These are phyloP conservation scores for Coemansia sp. DNA, from an alignment of 192 early-diverging fungal species.

Conservation along the genomic window DNA sequence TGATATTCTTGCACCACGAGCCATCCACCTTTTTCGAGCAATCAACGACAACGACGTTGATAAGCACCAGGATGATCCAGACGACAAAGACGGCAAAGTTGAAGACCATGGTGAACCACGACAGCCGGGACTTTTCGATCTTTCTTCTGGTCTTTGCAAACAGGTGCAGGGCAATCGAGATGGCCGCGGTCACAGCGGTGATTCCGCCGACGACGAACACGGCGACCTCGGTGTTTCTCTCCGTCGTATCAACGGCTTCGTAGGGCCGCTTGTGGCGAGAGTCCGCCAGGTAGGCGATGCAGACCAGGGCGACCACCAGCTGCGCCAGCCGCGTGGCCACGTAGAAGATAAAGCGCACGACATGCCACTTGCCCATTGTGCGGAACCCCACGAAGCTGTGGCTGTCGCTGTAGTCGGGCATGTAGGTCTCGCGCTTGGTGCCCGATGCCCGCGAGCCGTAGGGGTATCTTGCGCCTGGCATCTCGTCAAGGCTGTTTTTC, in stretches of 20 bases:
- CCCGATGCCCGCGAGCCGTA: not conserved
- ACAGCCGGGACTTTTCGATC: conserved; percentile 25
- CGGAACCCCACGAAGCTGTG: conserved; percentile 28
- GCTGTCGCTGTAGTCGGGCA: not conserved
- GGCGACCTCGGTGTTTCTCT: conserved; percentile 33
- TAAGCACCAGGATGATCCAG: conserved; percentile 45
- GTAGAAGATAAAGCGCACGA: conserved; percentile 28
- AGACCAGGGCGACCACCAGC: conserved; percentile 31
- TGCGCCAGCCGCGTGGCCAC: conserved; percentile 24
- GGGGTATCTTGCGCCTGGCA: not conserved
- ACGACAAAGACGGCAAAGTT: conserved; percentile 36
- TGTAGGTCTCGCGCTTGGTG: conserved; percentile 3
- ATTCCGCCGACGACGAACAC: conserved; percentile 26
- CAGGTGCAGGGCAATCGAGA: conserved; percentile 31
- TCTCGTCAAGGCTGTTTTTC: not conserved
- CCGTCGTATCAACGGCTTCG: conserved; percentile 7
- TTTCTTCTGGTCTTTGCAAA: conserved; percentile 29
- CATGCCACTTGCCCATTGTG: conserved; percentile 27
- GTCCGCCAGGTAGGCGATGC: conserved; percentile 34
- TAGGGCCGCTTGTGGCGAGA: conserved; percentile 23
- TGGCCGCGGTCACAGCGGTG: conserved; percentile 21
- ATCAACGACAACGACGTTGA: conserved; percentile 43
- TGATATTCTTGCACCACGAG: conserved; percentile 35
- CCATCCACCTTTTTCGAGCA: conserved; percentile 34
- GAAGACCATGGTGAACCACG: conserved; percentile 29